These are phyloP conservation scores for Nothomitra cinnamomea DNA, from an alignment of 2,329 filamentous ascomycete genomes.

Conservation along the genomic window DNA sequence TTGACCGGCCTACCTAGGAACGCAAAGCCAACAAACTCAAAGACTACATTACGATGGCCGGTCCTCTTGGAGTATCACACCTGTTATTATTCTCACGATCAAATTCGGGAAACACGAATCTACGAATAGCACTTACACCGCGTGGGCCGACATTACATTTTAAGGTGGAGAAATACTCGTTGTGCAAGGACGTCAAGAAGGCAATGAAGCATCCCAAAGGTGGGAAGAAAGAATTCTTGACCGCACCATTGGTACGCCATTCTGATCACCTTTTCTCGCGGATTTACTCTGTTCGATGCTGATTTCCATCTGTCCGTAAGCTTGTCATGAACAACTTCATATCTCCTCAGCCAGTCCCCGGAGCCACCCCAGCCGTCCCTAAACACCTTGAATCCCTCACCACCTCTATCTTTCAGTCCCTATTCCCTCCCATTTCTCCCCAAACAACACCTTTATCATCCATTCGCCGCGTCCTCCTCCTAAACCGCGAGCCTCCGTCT, in stretches of 20 bases:
- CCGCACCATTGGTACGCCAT: constrained; percentile 53
- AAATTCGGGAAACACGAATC: constrained; percentile 75
- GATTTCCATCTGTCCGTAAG: constrained; percentile 20
- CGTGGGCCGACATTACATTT: constrained; percentile 89
- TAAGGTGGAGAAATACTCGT: constrained; percentile 81
- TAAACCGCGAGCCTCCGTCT: constrained; percentile 55
- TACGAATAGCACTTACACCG: constrained; percentile 74
- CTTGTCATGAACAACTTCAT: constrained; percentile 98
- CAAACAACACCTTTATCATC: constrained; percentile 76
- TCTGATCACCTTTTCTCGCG: constrained; percentile 5
- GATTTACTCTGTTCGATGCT: not conserved
- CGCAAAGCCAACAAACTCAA: constrained; percentile 71
- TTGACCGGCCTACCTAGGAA: constrained; percentile 32
- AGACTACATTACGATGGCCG: constrained; percentile 92
- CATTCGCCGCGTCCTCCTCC: constrained; percentile 77
- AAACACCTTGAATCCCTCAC: constrained; percentile 86
- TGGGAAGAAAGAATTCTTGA: constrained; percentile 70
- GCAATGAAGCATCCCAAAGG: constrained; percentile 69
- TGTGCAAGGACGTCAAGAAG: constrained; percentile 78
- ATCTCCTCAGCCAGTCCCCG: constrained; percentile 34
- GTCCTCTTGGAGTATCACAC: constrained; percentile 83
- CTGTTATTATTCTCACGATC: constrained; percentile 86
- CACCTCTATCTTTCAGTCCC: constrained; percentile 86
- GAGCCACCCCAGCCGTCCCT: constrained; percentile 47
- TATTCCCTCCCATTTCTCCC: constrained; percentile 91